These are phyloP conservation scores for Solanum paucissectum DNA, from an alignment of 257 asterid genomes.

Conservation along the genomic window DNA sequence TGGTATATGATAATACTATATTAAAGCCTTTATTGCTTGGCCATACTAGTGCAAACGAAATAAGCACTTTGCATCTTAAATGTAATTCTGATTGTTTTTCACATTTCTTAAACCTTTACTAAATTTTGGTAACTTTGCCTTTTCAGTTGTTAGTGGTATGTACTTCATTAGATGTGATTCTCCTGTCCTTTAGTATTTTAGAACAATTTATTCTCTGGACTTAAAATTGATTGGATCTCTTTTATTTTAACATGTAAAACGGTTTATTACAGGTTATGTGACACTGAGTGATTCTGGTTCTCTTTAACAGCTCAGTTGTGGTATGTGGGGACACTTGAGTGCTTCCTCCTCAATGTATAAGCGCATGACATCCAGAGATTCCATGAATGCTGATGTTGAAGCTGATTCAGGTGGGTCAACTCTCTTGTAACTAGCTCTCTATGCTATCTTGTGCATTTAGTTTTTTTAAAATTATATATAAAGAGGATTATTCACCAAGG, in stretches of 20 bases:
- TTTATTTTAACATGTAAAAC: neutral
- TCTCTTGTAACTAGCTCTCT: neutral
- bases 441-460: neutral
- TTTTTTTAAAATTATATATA: neutral
- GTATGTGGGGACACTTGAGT: constrained; percentile 31
- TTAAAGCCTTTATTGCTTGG: too few species aligned
- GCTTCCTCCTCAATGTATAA: constrained; percentile 45
- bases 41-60: neutral
- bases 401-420: constrained; percentile 32
- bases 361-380: constrained; percentile 46
- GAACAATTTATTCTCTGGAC: neutral
- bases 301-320: constrained; percentile 6
- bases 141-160: neutral
- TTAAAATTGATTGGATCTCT: neutral
- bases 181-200: neutral
- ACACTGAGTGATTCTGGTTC: neutral
- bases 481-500: neutral
- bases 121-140: neutral
- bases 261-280: neutral
- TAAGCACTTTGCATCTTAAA: neutral
- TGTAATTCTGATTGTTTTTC: neutral
- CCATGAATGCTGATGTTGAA: constrained; percentile 23
- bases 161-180: neutral
- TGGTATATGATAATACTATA: neutral
- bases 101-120: neutral